These are phyloP conservation scores for Trichoderma gamsii DNA, from an alignment of 495 filamentous ascomycete species.

Conservation along the genomic window DNA sequence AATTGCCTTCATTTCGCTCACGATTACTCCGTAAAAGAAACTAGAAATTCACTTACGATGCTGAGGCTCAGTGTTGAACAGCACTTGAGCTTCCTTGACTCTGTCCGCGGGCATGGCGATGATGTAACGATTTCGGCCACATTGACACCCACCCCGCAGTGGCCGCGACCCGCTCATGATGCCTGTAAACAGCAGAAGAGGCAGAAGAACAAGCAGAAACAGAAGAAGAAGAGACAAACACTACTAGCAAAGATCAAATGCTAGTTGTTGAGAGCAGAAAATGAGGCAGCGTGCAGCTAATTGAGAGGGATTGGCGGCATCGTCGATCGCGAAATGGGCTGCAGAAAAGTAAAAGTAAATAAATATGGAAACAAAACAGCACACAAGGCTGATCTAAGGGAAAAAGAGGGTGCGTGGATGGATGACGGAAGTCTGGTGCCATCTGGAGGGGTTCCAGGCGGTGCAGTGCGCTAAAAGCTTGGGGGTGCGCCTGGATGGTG, in stretches of 20 bases:
- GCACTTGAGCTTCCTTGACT: slow-evolving; percentile 53
- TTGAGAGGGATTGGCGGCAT: too few relatives aligned
- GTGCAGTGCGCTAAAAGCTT: not conserved
- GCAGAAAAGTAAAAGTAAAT: too few relatives aligned
- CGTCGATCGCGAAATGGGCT: not conserved
- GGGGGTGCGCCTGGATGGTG: not conserved
- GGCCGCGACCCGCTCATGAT: slow-evolving; percentile 43
- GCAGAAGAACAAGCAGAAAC: not conserved
- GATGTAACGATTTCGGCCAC: slow-evolving; percentile 76
- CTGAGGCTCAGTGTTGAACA: slow-evolving; percentile 59
- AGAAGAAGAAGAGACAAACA: not conserved
- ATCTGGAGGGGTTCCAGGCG: not conserved
- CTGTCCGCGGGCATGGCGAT: slow-evolving; percentile 58
- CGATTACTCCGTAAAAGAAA: too few relatives aligned
- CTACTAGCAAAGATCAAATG: not conserved
- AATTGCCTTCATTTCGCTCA: not conserved
- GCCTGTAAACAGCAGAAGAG: not conserved
- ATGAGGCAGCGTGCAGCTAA: not conserved
- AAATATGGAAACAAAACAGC: not conserved
- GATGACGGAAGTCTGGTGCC: not conserved
- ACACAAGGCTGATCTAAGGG: too few relatives aligned
- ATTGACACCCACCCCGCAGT: slow-evolving; percentile 72
- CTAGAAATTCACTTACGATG: slow-evolving; percentile 50
- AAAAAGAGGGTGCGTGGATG: not conserved
- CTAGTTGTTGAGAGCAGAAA: not conserved